These are phyloP conservation scores for Salvia hispanica DNA, from an alignment of 257 asterid genomes.

Conservation along the genomic window DNA sequence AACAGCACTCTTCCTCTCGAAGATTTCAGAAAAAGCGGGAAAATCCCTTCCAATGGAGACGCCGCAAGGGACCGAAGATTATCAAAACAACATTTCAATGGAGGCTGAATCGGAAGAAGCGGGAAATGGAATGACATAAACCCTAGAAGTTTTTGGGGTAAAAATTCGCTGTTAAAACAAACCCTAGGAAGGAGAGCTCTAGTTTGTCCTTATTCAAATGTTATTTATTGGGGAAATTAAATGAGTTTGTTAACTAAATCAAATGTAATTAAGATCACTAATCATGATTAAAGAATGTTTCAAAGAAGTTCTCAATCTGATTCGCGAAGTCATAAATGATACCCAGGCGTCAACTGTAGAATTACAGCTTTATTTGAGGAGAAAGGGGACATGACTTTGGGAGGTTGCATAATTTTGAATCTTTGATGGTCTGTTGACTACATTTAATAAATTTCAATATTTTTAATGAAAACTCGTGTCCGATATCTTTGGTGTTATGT, in stretches of 20 bases:
- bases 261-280: too few species aligned
- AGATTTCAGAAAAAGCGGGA: constrained; percentile 2
- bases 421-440: too few species aligned
- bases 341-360: too few species aligned
- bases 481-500: too few species aligned
- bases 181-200: constrained; percentile 29
- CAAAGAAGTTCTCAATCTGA: too few species aligned
- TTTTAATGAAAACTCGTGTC: too few species aligned
- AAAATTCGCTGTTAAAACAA: constrained; percentile 23
- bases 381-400: too few species aligned
- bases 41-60: constrained; percentile 10
- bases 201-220: constrained; percentile 20
- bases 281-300: too few species aligned
- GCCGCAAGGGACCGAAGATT: background rate
- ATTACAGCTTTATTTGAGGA: too few species aligned
- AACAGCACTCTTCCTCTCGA: background rate
- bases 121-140: constrained; percentile 25
- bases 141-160: constrained; percentile 36
- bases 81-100: constrained; percentile 23
- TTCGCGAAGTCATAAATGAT: too few species aligned
- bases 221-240: constrained; percentile 17
- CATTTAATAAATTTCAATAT: too few species aligned
- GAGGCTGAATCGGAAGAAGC: constrained; percentile 18
- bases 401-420: too few species aligned
- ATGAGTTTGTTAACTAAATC: background rate